Percentiles rank a stretch among this genome's conserved stretches.
Conservation (phyloP, 495 filamentous ascomycete species). For the Podospora appendiculata region DNA sequence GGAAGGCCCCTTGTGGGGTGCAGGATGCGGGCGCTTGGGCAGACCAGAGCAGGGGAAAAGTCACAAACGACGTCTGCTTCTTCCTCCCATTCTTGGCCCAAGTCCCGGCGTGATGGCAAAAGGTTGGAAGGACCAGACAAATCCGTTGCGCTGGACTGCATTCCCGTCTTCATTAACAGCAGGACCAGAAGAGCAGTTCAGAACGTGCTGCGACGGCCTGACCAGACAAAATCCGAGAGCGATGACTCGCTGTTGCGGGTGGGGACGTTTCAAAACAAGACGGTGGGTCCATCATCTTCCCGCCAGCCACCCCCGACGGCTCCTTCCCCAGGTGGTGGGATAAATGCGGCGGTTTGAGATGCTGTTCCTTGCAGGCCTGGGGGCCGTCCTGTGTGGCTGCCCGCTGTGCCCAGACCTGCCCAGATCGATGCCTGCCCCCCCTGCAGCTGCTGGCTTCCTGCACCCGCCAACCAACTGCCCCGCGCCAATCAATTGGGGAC, state of each 20-base stretch:
- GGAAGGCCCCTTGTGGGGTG: too few species aligned
- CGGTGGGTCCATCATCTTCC: constrained; percentile 3
- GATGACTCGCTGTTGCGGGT: neutral
- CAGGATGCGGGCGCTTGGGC: too few species aligned
- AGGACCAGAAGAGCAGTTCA: neutral
- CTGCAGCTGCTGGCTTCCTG: neutral
- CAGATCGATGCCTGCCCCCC: neutral
- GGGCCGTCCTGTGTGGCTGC: constrained; percentile 8
- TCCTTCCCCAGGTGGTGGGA: neutral
- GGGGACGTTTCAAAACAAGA: constrained; percentile 12
- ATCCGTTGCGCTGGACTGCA: neutral
- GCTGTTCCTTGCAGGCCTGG: constrained; percentile 8
- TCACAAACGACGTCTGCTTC: too few species aligned
- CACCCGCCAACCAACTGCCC: neutral
- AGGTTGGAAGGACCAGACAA: too few species aligned
- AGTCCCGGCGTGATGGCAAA: too few species aligned
- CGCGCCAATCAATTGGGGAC: constrained; percentile 8
- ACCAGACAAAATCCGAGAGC: neutral
- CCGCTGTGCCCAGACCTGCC: neutral
- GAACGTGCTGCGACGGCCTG: neutral
- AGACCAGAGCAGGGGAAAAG: too few species aligned
- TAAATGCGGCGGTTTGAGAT: constrained; percentile 13
- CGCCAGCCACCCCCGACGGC: neutral
- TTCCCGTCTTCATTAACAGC: neutral
- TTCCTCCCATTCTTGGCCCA: too few species aligned